phyloP scores from a whole-genome alignment of 202 grass and related monocot species.

The Musa balbisiana region DNA sequence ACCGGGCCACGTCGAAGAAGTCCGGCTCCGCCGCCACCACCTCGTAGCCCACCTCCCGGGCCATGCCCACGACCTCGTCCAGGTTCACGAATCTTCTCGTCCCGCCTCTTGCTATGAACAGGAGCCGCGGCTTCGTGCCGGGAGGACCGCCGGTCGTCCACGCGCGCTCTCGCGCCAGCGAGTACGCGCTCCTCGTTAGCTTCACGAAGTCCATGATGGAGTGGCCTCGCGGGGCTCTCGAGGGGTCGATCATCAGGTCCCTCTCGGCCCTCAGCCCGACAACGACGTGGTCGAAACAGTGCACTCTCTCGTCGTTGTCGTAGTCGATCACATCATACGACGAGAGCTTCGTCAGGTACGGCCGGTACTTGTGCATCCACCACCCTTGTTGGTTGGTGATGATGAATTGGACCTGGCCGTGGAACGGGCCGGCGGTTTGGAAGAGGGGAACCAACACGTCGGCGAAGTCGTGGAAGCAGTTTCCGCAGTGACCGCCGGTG shows the following conservation, averaged over 20 bases:
- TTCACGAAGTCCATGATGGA: conserved; percentile 59
- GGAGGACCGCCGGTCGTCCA: too few species aligned
- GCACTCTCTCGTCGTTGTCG: conserved; percentile 47
- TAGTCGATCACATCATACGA: conserved; percentile 57
- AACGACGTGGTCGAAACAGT: conserved; percentile 52
- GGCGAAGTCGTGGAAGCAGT: conserved; percentile 94
- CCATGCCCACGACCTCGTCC: conserved; percentile 33
- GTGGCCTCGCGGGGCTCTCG: conserved; percentile 38
- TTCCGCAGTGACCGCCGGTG: conserved; percentile 65
- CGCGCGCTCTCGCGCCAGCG: conserved; percentile 22
- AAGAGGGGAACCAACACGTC: conserved; percentile 86
- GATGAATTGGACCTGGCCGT: conserved; percentile 55
- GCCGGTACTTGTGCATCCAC: conserved; percentile 67
- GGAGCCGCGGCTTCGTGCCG: conserved; percentile 26
- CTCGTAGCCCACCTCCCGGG: conserved; percentile 48
- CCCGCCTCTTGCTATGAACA: conserved; percentile 46
- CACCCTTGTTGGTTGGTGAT: conserved; percentile 44
- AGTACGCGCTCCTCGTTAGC: conserved; percentile 56
- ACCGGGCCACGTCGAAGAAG: conserved; percentile 42
- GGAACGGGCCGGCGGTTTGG: conserved; percentile 44
- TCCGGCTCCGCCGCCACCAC: conserved; percentile 57
- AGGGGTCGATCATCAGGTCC: conserved; percentile 77
- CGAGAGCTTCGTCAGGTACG: conserved; percentile 50
- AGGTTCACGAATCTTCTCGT: conserved; percentile 68
- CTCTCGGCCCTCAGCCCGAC: conserved; percentile 50